Base-by-base conservation (phyloP, 2,329 filamentous ascomycete genomes). In the Clonostachys byssicola region DNA sequence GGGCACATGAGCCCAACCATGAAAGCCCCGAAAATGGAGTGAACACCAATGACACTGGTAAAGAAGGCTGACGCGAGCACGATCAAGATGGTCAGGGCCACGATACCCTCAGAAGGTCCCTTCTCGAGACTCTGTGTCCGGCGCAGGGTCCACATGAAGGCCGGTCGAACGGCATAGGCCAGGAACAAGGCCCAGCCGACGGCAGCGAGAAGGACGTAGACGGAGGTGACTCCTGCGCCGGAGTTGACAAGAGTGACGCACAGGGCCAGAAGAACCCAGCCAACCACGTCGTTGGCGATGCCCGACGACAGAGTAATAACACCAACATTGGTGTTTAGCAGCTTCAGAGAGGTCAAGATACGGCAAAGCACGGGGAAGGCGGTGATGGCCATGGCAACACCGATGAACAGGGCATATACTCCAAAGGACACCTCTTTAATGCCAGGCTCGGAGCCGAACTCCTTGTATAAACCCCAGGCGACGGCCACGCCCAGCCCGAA, bases 191-290 rank as follows among this genome's bases (percentile, higher is more conserved):
- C 77, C 70, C 86, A 97, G 40, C 80, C 92, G 14, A 87, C 67
- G 43, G 81, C 84, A 20, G 85, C 83, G 12, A 97, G 76, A 6
- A 97, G 70, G 6, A 96, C 89, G 68, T 83, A 97, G 1, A 97
- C 75, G 0, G 92, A 91, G 0, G 89, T 85, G 18, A 97, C 64
- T 0, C 92, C 92, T 40, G 79, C 86, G 14, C 83, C 84, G 33
- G 92, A 90, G 60, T 97, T 97, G 58, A 96, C 92, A 30, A 97
- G 77, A 1, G 92, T 89, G 34, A 97, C 92, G 55, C 92, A 96
- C 30, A 97, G 84, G 0, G 92, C 92, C 18, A 97, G 83, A 14
- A 97, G 74, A 54, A 96, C 85, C 92, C 92, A 97, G 48, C 68
- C 63, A 14, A 67, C 60, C 7, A 73, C 90, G 60, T 97, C 92